Base-by-base conservation (phyloP, 1,284 basidiomycete species). In the Ganoderma leucocontextum region DNA sequence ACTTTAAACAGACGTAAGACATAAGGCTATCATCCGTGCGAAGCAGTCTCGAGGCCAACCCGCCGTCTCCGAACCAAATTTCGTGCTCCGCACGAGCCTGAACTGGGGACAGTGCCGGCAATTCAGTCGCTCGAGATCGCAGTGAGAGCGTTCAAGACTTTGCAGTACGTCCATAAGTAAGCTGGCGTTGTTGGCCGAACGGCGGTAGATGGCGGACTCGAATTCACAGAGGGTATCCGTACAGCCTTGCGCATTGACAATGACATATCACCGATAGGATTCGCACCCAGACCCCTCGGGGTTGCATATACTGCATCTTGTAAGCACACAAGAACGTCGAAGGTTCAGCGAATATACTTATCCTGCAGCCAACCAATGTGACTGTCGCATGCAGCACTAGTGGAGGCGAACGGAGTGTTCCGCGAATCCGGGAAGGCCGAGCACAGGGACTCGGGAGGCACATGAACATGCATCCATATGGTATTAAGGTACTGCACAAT, bases 181-280 rank as follows among this genome's bases (percentile, higher is more conserved):
- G 29, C 29, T 29, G 29, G 29, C 29, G 19, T 7, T 22, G 2
- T 47, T 47, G n/a, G 44, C n/a, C n/a, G 5, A n/a, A 47, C 19
- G 44, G 29, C 29, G 29, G 29, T 29, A 29, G 29, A 29, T 9
- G 44, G 29, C 25, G 52, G 22, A 29, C 49, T 29, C 19, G 25
- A 15, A 53, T 29, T 47, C 22, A 8, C 22, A 49, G 9, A 42
- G 4, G 15, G 15, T 29, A 29, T 8, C n/a, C n/a, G 47, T 5
- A 49, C 22, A 55, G 52, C 52, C 29, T 33, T 35, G 52, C 2
- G 52, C 29, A 9, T 33, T 44, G 67, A 69, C 29, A 9, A 17
- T 44, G 67, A 69, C 62, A 35, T 35, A 65, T 69, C 68, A 69
- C 2, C 66, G 64, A 69, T 69, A 49, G 60, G 1, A 42, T 57